Base-by-base conservation (phyloP, 2,329 filamentous ascomycete species). In the Colletotrichum chrysophilum region DNA sequence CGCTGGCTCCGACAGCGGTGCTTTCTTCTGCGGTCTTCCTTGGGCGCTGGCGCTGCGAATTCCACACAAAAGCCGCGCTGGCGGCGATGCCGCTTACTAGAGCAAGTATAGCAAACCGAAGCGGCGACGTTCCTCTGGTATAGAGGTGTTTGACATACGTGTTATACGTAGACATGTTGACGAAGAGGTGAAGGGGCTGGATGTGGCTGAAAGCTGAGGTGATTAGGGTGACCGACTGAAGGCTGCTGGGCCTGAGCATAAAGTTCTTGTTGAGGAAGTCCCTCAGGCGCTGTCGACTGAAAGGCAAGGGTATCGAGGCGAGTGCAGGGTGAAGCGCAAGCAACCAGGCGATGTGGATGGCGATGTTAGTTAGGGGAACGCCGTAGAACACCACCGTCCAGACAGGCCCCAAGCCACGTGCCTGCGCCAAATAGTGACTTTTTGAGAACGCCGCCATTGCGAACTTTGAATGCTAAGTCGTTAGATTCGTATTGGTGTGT, bases 201-300 rank as follows among this genome's bases (percentile, higher is more conserved):
- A 68, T 73, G 56, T 75, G 73, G 24, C 73, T 75, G 21, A 75
- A 73, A 28, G 70, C 64, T 12, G 73, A 73, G 24, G 73, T 75
- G 13, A 75, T 43, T 4, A 75, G 36, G 5, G 73, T 75, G 24
- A 69, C 12, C 7, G 61, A 34, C 9, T 43, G 70, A 38, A 66
- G 70, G 21, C 21, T 21, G 34, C 64, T 58, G 14, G 73, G 70
- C 16, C 43, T 68, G n/a, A 75, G 73, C 73, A 75, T 75, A 18
- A 75, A 68, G 48, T 73, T 58, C 24, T 52, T 38, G 21, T 65
- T 64, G 3, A 75, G 48, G 28, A 64, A 73, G 18, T 34, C 56
- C 13, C 69, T 56, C 5, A 75, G 70, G 28, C 70, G 70, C 18
- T 24, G 68, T 13, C 58, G 73, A 18, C 56, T 58, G n/a, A 75